phyloP scores from a whole-genome alignment of 306 rosid species.

The Prunus kanzakura region DNA sequence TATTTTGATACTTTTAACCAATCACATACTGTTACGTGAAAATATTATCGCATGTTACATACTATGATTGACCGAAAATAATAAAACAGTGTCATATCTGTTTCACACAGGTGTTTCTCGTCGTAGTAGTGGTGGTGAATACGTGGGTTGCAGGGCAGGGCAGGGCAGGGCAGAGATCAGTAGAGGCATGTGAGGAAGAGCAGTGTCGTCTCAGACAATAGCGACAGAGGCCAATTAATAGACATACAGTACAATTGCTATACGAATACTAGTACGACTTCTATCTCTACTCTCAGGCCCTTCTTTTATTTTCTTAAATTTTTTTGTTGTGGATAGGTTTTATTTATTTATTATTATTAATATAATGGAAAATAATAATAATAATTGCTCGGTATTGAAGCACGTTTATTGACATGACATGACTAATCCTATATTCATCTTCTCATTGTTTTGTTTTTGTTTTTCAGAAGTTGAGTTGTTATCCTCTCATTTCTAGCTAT shows the following conservation, averaged over 20 bases:
- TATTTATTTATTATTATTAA: no score
- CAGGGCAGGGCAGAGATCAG: background rate
- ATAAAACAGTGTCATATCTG: accelerated
- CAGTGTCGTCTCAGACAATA: background rate
- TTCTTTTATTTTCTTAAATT: background rate
- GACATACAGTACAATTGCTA: background rate
- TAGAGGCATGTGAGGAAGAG: background rate
- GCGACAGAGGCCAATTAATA: background rate
- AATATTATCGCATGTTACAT: accelerated
- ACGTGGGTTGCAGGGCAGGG: background rate
- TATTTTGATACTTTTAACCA: no score
- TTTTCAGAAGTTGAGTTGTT: no score
- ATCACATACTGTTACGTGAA: no score
- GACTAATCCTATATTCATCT: no score
- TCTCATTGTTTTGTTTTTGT: no score
- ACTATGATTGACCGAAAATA: accelerated
- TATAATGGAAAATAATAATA: no score
- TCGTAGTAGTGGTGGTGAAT: background rate
- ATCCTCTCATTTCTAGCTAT: no score
- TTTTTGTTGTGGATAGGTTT: background rate
- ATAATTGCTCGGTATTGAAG: no score
- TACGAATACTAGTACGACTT: background rate
- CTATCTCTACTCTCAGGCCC: background rate
- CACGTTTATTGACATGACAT: no score
- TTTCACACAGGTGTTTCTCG: no score